Percentiles rank a stretch among this genome's conserved stretches.
Evolutionary conservation across 352 stramenopile species (phyloP).

Genomic region (Lagenidium giganteum): DNA sequence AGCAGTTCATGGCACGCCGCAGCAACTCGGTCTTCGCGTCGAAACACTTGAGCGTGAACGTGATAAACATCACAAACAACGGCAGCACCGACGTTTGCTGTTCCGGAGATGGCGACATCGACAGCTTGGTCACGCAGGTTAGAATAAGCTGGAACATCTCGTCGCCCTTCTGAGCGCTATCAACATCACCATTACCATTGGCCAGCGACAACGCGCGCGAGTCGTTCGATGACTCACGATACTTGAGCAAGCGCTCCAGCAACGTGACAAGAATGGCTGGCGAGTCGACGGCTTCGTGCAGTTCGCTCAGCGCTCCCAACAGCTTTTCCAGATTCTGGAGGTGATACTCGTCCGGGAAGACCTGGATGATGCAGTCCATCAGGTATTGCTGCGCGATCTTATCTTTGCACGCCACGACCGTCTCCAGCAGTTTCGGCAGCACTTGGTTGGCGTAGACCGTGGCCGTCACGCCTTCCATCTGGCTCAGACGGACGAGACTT

Average conservation of each 20-base stretch:
- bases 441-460: slow-evolving; percentile 88
- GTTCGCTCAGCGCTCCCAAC: slow-evolving; percentile 75
- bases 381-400: slow-evolving; percentile 97
- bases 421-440: slow-evolving; percentile 89
- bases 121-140: slow-evolving; percentile 6
- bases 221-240: slow-evolving; percentile 46
- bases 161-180: slow-evolving; percentile 11
- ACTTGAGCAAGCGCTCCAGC: slow-evolving; percentile 93
- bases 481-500: slow-evolving; percentile 95
- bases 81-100: slow-evolving; percentile 22
- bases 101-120: not conserved
- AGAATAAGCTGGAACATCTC: slow-evolving; percentile 17
- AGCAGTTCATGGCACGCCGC: slow-evolving; percentile 23
- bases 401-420: slow-evolving; percentile 95
- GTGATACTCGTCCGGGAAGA: slow-evolving; percentile 98
- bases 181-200: slow-evolving; percentile 3
- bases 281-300: slow-evolving; percentile 91
- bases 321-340: slow-evolving; percentile 92
- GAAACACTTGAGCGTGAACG: slow-evolving; percentile 36
- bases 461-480: slow-evolving; percentile 93
- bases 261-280: slow-evolving; percentile 90
- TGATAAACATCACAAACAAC: slow-evolving; percentile 51
- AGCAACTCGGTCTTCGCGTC: slow-evolving; percentile 16
- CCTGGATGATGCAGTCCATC: slow-evolving; percentile 97
- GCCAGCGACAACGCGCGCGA: slow-evolving; percentile 8